A percentile compares a stretch with the other conserved stretches of the same genome.
Evolutionary conservation across 2,329 filamentous ascomycete genomes (phyloP).

Genomic region (Pleurostoma richardsiae): DNA sequence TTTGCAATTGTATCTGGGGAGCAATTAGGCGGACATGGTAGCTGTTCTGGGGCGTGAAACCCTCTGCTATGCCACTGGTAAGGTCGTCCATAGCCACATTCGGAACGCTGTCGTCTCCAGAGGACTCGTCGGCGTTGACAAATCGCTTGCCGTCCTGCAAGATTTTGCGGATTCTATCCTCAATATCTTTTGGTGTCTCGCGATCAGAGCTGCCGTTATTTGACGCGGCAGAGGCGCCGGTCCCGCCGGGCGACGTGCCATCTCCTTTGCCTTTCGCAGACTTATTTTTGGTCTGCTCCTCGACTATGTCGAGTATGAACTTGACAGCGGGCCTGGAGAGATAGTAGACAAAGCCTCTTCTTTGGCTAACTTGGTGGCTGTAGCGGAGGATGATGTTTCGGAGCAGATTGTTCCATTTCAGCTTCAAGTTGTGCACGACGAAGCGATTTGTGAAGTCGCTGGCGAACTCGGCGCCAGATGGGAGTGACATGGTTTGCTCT

Average conservation of each 20-base stretch:
- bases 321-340: constrained; percentile 93
- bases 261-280: constrained; percentile 21
- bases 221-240: constrained; percentile 23
- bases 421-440: constrained; percentile 93
- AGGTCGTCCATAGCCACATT: constrained; percentile 54
- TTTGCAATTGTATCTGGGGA: constrained; percentile 95
- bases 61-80: constrained; percentile 72
- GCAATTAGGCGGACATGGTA: constrained; percentile 95
- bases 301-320: constrained; percentile 95
- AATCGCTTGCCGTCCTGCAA: constrained; percentile 80
- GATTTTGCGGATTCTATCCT: constrained; percentile 82
- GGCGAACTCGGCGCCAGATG: constrained; percentile 72
- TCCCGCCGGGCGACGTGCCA: constrained; percentile 14
- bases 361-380: constrained; percentile 93
- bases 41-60: constrained; percentile 86
- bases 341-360: constrained; percentile 95
- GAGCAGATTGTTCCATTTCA: constrained; percentile 97
- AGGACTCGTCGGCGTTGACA: constrained; percentile 62
- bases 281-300: constrained; percentile 80
- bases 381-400: constrained; percentile 96
- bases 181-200: constrained; percentile 60
- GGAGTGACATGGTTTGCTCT: constrained; percentile 58
- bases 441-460: constrained; percentile 98
- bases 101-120: constrained; percentile 20
- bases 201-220: constrained; percentile 42